Conservation (phyloP, 345 rosid genomes). For the Sisymbrium altissimum region DNA sequence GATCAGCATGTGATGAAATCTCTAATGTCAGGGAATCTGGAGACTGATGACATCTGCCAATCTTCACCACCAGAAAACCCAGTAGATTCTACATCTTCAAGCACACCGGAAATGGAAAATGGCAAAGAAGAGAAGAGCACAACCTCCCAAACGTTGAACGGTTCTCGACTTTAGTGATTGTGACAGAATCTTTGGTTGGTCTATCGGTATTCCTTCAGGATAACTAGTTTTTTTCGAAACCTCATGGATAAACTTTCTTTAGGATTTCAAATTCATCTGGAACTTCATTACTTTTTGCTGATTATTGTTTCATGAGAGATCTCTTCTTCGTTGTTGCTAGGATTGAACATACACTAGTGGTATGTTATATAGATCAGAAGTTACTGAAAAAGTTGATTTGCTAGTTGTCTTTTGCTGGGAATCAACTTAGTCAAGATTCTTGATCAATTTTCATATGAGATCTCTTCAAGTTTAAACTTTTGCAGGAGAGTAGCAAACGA, state of each 20-base stretch:
- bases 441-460: background rate
- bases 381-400: background rate
- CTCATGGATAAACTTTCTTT: background rate
- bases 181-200: constrained; percentile 25
- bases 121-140: constrained; percentile 25
- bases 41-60: constrained; percentile 18
- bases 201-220: background rate
- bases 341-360: background rate
- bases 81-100: constrained; percentile 23
- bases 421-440: background rate
- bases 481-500: background rate
- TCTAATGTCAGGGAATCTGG: constrained; percentile 19
- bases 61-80: constrained; percentile 21
- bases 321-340: constrained; percentile 12
- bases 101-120: constrained; percentile 22
- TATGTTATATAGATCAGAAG: background rate
- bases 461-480: background rate
- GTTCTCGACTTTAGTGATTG: constrained; percentile 18
- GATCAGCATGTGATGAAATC: constrained; percentile 17
- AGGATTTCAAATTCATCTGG: constrained; percentile 16
- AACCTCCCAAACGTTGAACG: constrained; percentile 9
- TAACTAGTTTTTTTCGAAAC: constrained; percentile 14
- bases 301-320: constrained; percentile 11
- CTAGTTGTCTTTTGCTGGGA: background rate
- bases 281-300: constrained; percentile 6